phyloP scores from a whole-genome alignment of 139 green algal species.

The Desmodesmus armatus region DNA sequence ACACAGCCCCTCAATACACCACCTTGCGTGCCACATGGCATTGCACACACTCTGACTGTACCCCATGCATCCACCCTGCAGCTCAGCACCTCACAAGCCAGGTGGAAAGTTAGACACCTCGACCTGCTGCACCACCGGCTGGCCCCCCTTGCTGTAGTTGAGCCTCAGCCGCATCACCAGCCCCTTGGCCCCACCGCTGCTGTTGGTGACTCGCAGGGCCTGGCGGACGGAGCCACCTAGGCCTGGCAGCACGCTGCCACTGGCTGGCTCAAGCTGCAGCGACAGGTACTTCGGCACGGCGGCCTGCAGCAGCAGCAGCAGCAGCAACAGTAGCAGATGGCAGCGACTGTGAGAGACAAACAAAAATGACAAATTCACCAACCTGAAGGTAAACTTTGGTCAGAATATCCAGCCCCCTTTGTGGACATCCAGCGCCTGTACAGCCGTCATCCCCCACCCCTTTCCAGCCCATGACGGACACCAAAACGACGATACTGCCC shows the following conservation, averaged over 20 bases:
- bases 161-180: constrained; percentile 88
- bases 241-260: constrained; percentile 58
- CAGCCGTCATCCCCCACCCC: background rate
- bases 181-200: constrained; percentile 78
- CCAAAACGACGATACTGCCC: no score
- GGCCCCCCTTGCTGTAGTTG: constrained; percentile 60
- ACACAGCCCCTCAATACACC: background rate
- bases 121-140: constrained; percentile 62
- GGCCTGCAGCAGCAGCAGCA: constrained; percentile 70
- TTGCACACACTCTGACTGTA: background rate
- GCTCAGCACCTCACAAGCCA: constrained; percentile 51
- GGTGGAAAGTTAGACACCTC: constrained; percentile 80
- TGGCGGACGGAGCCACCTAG: constrained; percentile 69
- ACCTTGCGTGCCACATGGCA: background rate
- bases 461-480: no score
- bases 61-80: background rate
- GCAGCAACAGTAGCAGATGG: background rate
- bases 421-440: background rate
- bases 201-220: constrained; percentile 87
- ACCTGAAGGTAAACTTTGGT: no score
- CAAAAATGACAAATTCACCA: no score
- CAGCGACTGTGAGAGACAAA: background rate
- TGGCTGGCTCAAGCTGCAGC: constrained; percentile 79
- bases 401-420: no score
- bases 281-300: constrained; percentile 92